Conservation (phyloP, 2,329 filamentous ascomycete species). For the Diaporthe sp. region DNA sequence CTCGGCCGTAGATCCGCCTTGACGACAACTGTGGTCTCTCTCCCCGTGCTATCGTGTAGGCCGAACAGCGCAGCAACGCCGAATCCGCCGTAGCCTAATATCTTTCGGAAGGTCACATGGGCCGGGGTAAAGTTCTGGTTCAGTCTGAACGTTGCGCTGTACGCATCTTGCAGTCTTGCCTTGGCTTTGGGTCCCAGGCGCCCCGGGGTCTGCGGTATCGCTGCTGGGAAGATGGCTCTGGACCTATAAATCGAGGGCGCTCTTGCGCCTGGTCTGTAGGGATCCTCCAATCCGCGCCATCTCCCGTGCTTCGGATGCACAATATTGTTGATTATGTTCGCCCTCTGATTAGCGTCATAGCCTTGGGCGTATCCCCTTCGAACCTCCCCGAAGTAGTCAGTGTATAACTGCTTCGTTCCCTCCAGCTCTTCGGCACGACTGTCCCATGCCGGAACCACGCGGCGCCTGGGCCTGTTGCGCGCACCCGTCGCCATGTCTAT, state of each 20-base stretch:
- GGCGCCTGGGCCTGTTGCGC: neutral
- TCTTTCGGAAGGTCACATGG: conserved; percentile 12
- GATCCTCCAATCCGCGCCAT: conserved; percentile 3
- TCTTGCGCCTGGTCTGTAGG: neutral
- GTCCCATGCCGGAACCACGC: neutral
- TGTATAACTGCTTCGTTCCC: neutral
- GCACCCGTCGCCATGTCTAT: neutral
- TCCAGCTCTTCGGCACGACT: neutral
- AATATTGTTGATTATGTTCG: neutral
- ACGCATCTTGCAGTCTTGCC: neutral
- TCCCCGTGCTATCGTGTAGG: neutral
- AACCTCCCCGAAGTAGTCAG: neutral
- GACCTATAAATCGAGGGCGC: neutral
- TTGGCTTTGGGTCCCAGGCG: neutral
- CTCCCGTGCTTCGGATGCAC: neutral
- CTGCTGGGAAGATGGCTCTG: neutral
- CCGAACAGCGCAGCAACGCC: conserved; percentile 21
- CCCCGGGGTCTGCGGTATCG: neutral
- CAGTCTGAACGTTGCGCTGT: neutral
- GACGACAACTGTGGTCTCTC: neutral
- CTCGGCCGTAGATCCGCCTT: conserved; percentile 1
- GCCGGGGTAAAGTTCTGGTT: conserved; percentile 2
- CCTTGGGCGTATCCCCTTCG: neutral
- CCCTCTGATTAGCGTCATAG: neutral
- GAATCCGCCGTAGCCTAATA: conserved; percentile 9